A percentile compares a stretch with the other conserved stretches of the same genome.
These are phyloP conservation scores for Trichoderma sp. DNA, from an alignment of 2,329 filamentous ascomycete species.

Conservation along the genomic window DNA sequence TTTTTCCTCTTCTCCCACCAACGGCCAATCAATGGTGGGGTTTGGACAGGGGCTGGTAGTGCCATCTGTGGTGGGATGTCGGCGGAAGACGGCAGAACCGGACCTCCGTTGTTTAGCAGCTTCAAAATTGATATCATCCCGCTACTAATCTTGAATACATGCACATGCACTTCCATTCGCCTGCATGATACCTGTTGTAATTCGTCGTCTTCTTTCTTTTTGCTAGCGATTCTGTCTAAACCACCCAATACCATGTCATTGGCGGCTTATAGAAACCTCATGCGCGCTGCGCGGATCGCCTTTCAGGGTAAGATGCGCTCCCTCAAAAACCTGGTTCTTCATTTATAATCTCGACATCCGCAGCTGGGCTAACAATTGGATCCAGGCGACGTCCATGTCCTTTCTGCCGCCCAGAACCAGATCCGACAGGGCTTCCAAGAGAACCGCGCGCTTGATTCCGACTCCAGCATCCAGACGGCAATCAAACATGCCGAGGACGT, in stretches of 20 bases:
- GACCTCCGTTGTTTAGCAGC: slow-evolving; percentile 21
- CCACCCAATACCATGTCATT: slow-evolving; percentile 55
- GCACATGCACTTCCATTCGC: not conserved
- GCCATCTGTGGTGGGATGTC: slow-evolving; percentile 2
- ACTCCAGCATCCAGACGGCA: slow-evolving; percentile 58
- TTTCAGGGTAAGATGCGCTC: slow-evolving; percentile 65
- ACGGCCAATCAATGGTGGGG: slow-evolving; percentile 20
- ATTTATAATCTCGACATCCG: not conserved
- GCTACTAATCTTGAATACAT: not conserved
- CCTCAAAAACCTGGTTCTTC: not conserved
- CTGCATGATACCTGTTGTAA: not conserved
- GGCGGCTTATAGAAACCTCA: slow-evolving; percentile 74
- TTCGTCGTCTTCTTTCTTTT: not conserved
- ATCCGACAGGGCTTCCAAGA: slow-evolving; percentile 73
- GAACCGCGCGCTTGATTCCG: slow-evolving; percentile 58
- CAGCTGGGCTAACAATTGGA: not conserved
- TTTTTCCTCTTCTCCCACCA: slow-evolving; percentile 16
- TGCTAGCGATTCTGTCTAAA: not conserved
- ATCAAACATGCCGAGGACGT: slow-evolving; percentile 81
- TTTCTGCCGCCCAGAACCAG: slow-evolving; percentile 68
- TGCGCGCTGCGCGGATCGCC: slow-evolving; percentile 77
- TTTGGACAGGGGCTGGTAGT: not conserved
- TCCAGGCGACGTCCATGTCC: slow-evolving; percentile 66
- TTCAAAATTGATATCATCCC: not conserved
- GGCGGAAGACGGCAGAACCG: slow-evolving; percentile 29